Evolutionary conservation across 371 early-diverging fungal species (phyloP).

Genomic region (Vairimorpha apis): DNA sequence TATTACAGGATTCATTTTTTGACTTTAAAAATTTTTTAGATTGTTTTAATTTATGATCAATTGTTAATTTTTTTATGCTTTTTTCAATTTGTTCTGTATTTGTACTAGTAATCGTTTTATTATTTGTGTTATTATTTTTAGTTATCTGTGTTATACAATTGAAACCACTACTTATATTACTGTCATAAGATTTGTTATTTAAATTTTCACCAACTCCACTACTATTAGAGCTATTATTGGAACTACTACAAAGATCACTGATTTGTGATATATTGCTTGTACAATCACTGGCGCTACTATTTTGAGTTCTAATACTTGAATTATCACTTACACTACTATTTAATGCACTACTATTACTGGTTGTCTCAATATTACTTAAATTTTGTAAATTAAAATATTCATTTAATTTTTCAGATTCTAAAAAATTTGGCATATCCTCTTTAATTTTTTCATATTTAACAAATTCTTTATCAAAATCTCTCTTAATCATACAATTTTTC

Average conservation of each 20-base stretch:
- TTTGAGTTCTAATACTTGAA: too few species aligned
- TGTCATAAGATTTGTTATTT: background rate
- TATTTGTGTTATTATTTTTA: slow-evolving; percentile 4
- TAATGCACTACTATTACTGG: too few species aligned
- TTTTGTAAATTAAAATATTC: slow-evolving; percentile 24
- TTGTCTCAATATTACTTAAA: background rate
- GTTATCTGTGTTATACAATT: slow-evolving; percentile 5
- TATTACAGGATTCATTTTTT: slow-evolving; percentile 16
- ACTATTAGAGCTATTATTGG: background rate
- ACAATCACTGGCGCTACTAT: background rate
- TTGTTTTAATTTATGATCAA: too few species aligned
- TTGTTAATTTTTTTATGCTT: background rate
- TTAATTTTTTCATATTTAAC: slow-evolving; percentile 31
- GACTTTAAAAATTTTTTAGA: slow-evolving; percentile 25
- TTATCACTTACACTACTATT: background rate
- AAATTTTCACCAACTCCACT: background rate
- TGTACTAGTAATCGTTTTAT: background rate
- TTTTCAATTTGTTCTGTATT: slow-evolving; percentile 6
- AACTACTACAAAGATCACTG: background rate
- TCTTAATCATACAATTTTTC: slow-evolving; percentile 15
- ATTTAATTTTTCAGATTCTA: slow-evolving; percentile 19
- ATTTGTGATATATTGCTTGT: too few species aligned
- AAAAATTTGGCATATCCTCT: slow-evolving; percentile 21
- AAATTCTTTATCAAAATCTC: slow-evolving; percentile 55
- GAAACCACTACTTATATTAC: background rate